Evolutionary conservation across 495 filamentous ascomycete species (phyloP).

Genomic region (Xylaria acuta): DNA sequence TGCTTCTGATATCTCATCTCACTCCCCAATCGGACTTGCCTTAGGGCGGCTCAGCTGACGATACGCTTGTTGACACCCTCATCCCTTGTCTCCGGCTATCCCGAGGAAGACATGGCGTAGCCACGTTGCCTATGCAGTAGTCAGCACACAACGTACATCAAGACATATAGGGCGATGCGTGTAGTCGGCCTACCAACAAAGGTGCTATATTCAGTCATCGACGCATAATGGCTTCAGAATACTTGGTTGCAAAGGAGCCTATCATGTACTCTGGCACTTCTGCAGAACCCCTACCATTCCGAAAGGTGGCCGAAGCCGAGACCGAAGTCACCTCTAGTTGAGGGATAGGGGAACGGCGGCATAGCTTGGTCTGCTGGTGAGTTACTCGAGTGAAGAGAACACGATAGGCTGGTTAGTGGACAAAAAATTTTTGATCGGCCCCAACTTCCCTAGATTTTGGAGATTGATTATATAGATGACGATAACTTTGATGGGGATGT

Average conservation of each 20-base stretch:
- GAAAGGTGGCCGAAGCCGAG: neutral
- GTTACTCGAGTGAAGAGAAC: neutral
- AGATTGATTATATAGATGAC: neutral
- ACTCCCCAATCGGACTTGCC: neutral
- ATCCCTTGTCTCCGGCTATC: neutral
- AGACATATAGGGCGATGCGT: neutral
- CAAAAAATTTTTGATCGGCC: no score
- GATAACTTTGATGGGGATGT: neutral
- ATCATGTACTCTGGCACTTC: neutral
- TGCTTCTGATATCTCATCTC: conserved; percentile 6
- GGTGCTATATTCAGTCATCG: neutral
- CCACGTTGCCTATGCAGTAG: neutral
- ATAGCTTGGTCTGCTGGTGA: neutral
- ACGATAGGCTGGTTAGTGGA: neutral
- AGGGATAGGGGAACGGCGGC: conserved; percentile 18
- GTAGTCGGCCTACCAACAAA: conserved; percentile 11
- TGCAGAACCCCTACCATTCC: neutral
- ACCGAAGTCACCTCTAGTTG: neutral
- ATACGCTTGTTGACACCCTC: neutral
- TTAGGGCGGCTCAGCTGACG: conserved; percentile 13
- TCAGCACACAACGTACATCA: conserved; percentile 1
- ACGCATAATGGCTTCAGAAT: neutral
- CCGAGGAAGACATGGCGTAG: neutral
- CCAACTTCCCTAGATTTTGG: neutral
- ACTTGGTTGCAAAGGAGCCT: neutral